Base-by-base conservation (phyloP, 2,329 filamentous ascomycete genomes). In the Penicillium sp. region DNA sequence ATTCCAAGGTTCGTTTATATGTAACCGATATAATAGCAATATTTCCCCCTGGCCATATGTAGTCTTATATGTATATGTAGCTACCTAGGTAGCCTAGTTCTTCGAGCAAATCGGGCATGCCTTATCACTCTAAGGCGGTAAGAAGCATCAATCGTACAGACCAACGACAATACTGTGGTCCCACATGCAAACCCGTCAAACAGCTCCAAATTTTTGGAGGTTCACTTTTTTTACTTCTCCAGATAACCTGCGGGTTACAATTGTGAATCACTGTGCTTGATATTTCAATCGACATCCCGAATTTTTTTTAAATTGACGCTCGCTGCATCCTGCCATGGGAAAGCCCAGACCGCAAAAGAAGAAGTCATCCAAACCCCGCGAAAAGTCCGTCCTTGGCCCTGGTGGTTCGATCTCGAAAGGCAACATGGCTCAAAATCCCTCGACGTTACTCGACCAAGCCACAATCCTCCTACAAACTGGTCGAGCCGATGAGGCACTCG, bases 391-490 rank as follows among this genome's bases (percentile, higher is more conserved):
- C 54, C 69, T 74, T 57, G 72, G 76, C 66, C 72, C 72, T 54
- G 74, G 74, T 61, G 65, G 71, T 62, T 70, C 72, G 34, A 63
- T 72, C 55, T 69, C 67, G 50, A 69, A 77, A 73, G 66, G 76
- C 72, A 73, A 73, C 57, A 70, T 78, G 59, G 77, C 78, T 63
- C 77, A 81, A 63, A 78, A 81, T 29, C 80, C 82, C 5, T 77
- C 82, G 59, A 73, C 81, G 55, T 77, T 88, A 37, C 80, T 86
- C 60, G 77, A 80, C 45, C 76, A 84, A 69, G 83, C 85, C 8
- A 78, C 81, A 14, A 73, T 78, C 20, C 75, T 84, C 35, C 75
- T 87, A 34, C 81, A 86, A 62, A 84, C 82, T 32, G 81, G 80
- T 43, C 80, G 85, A 59, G 77, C 82, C 2, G 80, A 84, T 49